A percentile compares a stretch with the other conserved stretches of the same genome.
phyloP scores from a whole-genome alignment of 169 alveolate species.

The Plasmodium yoelii region DNA sequence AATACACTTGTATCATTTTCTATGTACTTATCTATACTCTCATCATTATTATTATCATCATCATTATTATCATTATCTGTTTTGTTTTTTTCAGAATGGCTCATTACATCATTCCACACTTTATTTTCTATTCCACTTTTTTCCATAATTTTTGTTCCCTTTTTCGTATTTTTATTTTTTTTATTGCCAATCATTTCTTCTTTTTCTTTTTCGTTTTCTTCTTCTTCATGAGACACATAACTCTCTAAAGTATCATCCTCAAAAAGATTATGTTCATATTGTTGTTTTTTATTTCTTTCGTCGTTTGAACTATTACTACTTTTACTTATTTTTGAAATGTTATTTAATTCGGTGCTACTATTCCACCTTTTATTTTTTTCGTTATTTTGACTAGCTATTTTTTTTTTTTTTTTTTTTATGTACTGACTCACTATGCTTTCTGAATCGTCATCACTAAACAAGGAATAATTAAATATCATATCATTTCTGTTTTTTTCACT shows the following conservation, averaged over 20 bases:
- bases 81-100: not conserved
- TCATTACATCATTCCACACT: not conserved
- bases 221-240: not conserved
- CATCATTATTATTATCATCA: too few species aligned
- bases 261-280: not conserved
- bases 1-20: not conserved
- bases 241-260: not conserved
- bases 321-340: not conserved
- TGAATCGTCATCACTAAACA: slow-evolving; percentile 1
- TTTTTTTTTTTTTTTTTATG: too few species aligned
- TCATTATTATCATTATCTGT: too few species aligned
- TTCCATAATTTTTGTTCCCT: not conserved
- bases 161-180: not conserved
- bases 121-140: not conserved
- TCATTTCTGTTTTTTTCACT: not conserved
- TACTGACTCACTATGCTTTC: not conserved
- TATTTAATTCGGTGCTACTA: not conserved
- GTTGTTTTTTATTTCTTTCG: not conserved
- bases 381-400: not conserved
- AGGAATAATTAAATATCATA: too few species aligned
- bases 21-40: not conserved
- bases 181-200: too few species aligned
- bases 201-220: too few species aligned
- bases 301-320: not conserved
- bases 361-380: not conserved